phyloP scores from a whole-genome alignment of 2,329 filamentous ascomycete genomes.

The Colletotrichum kahawae region DNA sequence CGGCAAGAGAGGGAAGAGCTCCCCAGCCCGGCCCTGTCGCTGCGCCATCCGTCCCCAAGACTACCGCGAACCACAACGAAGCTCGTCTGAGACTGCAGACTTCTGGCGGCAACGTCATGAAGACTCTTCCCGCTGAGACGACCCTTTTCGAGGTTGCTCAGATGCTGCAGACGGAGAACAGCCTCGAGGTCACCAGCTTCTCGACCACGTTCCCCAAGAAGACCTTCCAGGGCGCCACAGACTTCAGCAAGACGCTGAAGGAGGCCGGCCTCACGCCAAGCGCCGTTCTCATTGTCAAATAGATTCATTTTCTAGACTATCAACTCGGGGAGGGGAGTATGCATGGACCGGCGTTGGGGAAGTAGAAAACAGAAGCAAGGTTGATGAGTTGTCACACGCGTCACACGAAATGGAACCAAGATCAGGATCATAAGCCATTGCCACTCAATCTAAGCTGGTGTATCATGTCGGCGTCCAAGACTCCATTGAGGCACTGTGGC shows the following conservation, averaged over 20 bases:
- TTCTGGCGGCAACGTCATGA: slow-evolving; percentile 76
- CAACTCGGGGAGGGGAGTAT: neutral
- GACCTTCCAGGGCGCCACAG: slow-evolving; percentile 69
- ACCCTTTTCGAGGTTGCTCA: slow-evolving; percentile 93
- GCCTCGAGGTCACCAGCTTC: slow-evolving; percentile 75
- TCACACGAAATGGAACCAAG: neutral
- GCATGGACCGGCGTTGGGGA: slow-evolving; percentile 7
- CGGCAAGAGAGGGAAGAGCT: slow-evolving; percentile 77
- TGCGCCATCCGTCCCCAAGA: slow-evolving; percentile 57
- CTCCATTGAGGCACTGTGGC: slow-evolving; percentile 3
- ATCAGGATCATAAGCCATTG: slow-evolving; percentile 18
- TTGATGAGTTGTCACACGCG: neutral
- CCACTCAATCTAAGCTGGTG: slow-evolving; percentile 17
- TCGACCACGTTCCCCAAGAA: slow-evolving; percentile 88
- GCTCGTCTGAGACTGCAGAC: slow-evolving; percentile 84
- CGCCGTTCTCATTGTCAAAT: slow-evolving; percentile 82
- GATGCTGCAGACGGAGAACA: slow-evolving; percentile 73
- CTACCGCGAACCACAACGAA: slow-evolving; percentile 77
- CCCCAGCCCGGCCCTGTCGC: slow-evolving; percentile 51
- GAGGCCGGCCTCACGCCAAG: slow-evolving; percentile 91
- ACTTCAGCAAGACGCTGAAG: slow-evolving; percentile 90
- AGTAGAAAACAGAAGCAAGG: neutral
- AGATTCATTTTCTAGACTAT: slow-evolving; percentile 23
- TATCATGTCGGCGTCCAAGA: slow-evolving; percentile 19
- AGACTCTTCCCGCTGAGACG: slow-evolving; percentile 86